Conservation (phyloP, 495 filamentous ascomycete species). For the Pseudomonodictys pantanalensis region DNA sequence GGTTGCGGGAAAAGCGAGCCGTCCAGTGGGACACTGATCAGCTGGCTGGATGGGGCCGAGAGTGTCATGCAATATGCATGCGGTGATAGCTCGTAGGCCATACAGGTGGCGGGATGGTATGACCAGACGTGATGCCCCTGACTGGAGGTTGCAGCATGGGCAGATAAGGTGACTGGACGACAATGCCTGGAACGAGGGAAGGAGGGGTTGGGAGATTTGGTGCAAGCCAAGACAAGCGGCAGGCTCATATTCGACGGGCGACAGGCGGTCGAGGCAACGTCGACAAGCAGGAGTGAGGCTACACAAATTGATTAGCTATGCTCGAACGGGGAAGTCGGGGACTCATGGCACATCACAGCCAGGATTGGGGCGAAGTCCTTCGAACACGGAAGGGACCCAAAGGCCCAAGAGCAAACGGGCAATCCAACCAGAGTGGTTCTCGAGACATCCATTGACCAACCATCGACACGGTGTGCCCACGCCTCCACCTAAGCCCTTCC, state of each 20-base stretch:
- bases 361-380: too few relatives aligned
- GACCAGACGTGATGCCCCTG: constrained; percentile 28
- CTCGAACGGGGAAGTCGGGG: constrained; percentile 17
- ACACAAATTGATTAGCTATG: constrained; percentile 34
- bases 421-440: constrained; percentile 6
- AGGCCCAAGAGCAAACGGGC: constrained; percentile 22
- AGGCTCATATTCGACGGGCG: constrained; percentile 16
- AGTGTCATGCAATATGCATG: constrained; percentile 31
- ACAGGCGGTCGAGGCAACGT: constrained; percentile 21
- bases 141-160: constrained; percentile 32
- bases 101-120: constrained; percentile 25
- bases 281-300: constrained; percentile 16
- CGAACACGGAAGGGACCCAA: too few relatives aligned
- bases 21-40: constrained; percentile 35
- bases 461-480: constrained; percentile 26
- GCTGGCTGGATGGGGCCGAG: constrained; percentile 27
- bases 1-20: constrained; percentile 31
- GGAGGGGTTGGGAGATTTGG: constrained; percentile 23
- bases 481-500: constrained; percentile 11
- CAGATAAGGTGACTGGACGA: constrained; percentile 39
- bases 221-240: constrained; percentile 26
- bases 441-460: constrained; percentile 1
- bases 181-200: constrained; percentile 27
- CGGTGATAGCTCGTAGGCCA: constrained; percentile 22
- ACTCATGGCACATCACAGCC: constrained; percentile 22